Percentiles rank a stretch among this genome's conserved stretches.
These are phyloP conservation scores for Trichoderma koningii DNA, from an alignment of 2,329 filamentous ascomycete genomes.

Conservation along the genomic window DNA sequence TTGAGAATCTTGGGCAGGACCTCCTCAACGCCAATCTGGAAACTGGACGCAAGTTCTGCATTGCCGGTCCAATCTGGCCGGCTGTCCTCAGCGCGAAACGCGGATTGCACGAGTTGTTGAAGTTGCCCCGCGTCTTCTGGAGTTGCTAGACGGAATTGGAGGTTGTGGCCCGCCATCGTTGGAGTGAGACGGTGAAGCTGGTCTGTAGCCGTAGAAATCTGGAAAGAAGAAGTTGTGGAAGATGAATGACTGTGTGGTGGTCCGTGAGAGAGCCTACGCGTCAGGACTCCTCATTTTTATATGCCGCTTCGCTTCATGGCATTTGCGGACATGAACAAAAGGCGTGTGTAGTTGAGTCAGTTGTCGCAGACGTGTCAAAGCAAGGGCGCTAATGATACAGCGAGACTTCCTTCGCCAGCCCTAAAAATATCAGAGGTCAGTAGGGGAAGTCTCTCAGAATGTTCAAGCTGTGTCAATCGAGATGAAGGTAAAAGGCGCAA, in stretches of 20 bases:
- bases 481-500: background rate
- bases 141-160: slow-evolving; percentile 44
- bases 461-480: background rate
- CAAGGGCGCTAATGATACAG: slow-evolving; percentile 21
- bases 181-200: background rate
- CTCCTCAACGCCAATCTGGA: slow-evolving; percentile 69
- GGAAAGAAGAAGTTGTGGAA: background rate
- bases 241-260: background rate
- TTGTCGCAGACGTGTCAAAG: background rate
- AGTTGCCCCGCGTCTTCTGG: slow-evolving; percentile 41
- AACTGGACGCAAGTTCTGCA: slow-evolving; percentile 64
- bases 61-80: slow-evolving; percentile 42
- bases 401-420: background rate
- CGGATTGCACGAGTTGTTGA: slow-evolving; percentile 43
- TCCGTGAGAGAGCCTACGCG: background rate
- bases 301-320: background rate
- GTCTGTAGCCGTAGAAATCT: no score
- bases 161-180: slow-evolving; percentile 21
- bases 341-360: background rate
- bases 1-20: slow-evolving; percentile 53
- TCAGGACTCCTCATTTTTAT: background rate
- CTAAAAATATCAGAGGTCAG: no score
- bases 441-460: background rate
- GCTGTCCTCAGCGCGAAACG: slow-evolving; percentile 45
- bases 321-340: background rate